Evolutionary conservation across 768 basidiomycete species (phyloP).

Genomic region (Lyophyllum atratum): DNA sequence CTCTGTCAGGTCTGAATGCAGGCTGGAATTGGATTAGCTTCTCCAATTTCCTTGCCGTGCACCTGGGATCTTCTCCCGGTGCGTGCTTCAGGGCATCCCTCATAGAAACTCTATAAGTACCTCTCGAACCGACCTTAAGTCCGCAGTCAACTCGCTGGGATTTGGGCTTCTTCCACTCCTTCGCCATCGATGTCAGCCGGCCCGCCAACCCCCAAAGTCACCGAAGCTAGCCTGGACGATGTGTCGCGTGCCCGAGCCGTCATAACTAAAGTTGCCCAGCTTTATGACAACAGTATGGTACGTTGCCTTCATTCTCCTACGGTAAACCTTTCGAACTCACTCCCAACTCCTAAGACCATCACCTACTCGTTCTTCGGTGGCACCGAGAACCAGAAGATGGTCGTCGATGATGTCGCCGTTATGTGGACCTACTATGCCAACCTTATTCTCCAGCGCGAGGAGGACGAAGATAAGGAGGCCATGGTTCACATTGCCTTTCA

Average conservation of each 20-base stretch:
- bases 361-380: constrained; percentile 15
- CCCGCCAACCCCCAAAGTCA: too few relatives aligned
- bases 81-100: too few relatives aligned
- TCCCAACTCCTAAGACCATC: not conserved
- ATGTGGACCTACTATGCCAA: constrained; percentile 19
- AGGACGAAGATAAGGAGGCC: not conserved
- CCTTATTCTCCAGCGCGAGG: constrained; percentile 5
- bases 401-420: constrained; percentile 7
- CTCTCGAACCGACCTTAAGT: too few relatives aligned
- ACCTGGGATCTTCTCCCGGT: too few relatives aligned
- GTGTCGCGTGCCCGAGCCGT: not conserved
- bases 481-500: constrained; percentile 17
- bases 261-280: not conserved
- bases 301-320: not conserved
- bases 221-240: not conserved
- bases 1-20: too few relatives aligned
- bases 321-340: not conserved
- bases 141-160: too few relatives aligned
- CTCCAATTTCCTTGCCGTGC: too few relatives aligned
- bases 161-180: too few relatives aligned
- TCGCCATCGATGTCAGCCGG: too few relatives aligned
- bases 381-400: constrained; percentile 15
- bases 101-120: too few relatives aligned
- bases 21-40: too few relatives aligned
- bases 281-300: not conserved